Percentiles rank a stretch among this genome's conserved stretches.
Conservation (phyloP, 805 yeast species). For the Lachancea cidri region DNA sequence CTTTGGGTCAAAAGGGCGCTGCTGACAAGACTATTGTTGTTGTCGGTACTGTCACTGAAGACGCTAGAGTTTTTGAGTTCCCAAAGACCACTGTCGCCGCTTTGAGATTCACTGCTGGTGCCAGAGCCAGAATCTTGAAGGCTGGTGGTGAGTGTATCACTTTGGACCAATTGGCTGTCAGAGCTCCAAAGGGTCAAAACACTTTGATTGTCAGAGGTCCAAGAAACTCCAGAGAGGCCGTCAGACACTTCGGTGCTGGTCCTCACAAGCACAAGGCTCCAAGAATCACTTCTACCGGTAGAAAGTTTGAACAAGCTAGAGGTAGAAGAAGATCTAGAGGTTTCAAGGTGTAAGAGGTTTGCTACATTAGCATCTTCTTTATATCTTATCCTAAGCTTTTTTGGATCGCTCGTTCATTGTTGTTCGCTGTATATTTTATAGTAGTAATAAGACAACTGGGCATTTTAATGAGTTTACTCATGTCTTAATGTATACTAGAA, state of each 20-base stretch:
- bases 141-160: slow-evolving; percentile 99
- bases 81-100: slow-evolving; percentile 99
- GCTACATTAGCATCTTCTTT: slow-evolving; percentile 8
- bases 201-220: slow-evolving; percentile 98
- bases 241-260: slow-evolving; percentile 99
- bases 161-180: slow-evolving; percentile 96
- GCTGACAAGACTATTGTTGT: slow-evolving; percentile 90
- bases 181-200: slow-evolving; percentile 99
- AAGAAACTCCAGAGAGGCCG: slow-evolving; percentile 98
- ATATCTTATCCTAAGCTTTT: neutral
- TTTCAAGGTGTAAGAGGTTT: slow-evolving; percentile 89
- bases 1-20: slow-evolving; percentile 78
- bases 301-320: slow-evolving; percentile 99
- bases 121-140: slow-evolving; percentile 94
- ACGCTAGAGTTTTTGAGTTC: slow-evolving; percentile 85
- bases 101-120: slow-evolving; percentile 98
- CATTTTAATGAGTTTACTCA: slow-evolving; percentile 4
- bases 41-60: slow-evolving; percentile 99
- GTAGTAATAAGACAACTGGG: slow-evolving; percentile 12
- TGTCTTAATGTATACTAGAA: neutral
- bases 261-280: slow-evolving; percentile 99
- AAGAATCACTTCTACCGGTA: slow-evolving; percentile 93
- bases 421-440: slow-evolving; percentile 7
- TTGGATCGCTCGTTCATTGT: neutral
- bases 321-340: slow-evolving; percentile 99